These are phyloP conservation scores for Russula sp. DNA, from an alignment of 768 basidiomycete species.

Conservation along the genomic window DNA sequence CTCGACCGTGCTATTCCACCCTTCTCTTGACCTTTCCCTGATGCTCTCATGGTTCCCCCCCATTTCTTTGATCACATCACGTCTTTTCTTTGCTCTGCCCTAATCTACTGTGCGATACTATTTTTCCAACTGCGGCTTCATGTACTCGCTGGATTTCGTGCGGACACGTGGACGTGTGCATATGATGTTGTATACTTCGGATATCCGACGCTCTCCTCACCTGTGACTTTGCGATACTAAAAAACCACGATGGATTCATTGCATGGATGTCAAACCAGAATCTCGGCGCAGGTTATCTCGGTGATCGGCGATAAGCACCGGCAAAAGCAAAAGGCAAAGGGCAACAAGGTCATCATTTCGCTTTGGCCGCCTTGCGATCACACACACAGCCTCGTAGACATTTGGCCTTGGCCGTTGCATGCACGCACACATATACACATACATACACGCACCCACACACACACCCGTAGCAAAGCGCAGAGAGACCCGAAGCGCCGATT, in stretches of 20 bases:
- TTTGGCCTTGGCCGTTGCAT: background rate
- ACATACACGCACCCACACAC: too few relatives aligned
- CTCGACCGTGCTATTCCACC: conserved; percentile 1
- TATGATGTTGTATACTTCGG: conserved; percentile 7
- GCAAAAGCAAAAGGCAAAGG: background rate
- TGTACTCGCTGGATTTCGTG: conserved; percentile 10
- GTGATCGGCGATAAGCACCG: too few relatives aligned
- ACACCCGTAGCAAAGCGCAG: too few relatives aligned
- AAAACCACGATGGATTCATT: background rate
- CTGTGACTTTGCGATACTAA: background rate
- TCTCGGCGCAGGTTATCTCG: background rate
- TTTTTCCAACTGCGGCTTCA: background rate
- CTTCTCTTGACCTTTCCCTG: background rate
- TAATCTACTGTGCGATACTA: conserved; percentile 12
- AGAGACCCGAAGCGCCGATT: too few relatives aligned
- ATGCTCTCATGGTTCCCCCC: background rate
- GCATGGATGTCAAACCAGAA: background rate
- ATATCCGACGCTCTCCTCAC: background rate
- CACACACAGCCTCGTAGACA: too few relatives aligned
- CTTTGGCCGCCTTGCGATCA: background rate
- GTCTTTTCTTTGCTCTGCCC: background rate
- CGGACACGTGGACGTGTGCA: conserved; percentile 11
- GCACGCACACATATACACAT: too few relatives aligned
- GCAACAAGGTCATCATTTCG: background rate
- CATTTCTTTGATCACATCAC: background rate